Evolutionary conservation across 257 asterid species (phyloP), one percentile per base, ranked within the genome.

Genomic region (Marsdenia floribunda): DNA sequence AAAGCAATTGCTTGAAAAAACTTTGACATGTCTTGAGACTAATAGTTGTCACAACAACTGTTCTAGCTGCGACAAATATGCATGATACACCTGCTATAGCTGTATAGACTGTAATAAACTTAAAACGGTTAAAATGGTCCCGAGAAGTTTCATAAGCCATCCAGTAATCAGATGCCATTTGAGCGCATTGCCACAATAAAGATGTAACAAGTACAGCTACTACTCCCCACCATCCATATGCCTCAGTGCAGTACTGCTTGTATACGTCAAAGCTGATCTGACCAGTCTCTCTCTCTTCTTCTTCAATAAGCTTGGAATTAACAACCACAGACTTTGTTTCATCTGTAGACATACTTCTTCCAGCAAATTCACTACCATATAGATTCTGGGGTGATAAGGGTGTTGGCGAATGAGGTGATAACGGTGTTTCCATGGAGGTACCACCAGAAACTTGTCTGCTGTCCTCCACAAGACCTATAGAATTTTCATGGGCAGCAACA

Each of bases 161-260:
- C 97, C 96, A 92, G 71, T 88, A 92, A 75, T 92, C 96, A 67
- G 79, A 77, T 7, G 86, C 60, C 90, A 89, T 85, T 21, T 73
- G 63, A 37, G 83, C 69, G 8, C 68, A 7, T 74, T 88, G 95
- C 91, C 90, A 92, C 2, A 73, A 7, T 29, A 87, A 0, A 22
- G 94, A 83, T 33, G 74, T 5, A 22, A 83, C 15, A 19, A 88
- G 16, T 12, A 84, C 86, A 29, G 75, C 88, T 19, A 57, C 53
- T n/a, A 85, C 82, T 50, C 95, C 96, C 86, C 84, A 77, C 95
- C 97, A 90, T 40, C 96, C 97, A 16, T 61, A 92, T 54, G 90
- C 86, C 82, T 84, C 87, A 0, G 91, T 87, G 85, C 84, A 78
- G 61, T 90, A 90, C 75, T 80, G 84, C 76, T 75, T 82, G 76